phyloP scores from a whole-genome alignment of 1,139 yeast species.

The Sporopachydermia cereana region DNA sequence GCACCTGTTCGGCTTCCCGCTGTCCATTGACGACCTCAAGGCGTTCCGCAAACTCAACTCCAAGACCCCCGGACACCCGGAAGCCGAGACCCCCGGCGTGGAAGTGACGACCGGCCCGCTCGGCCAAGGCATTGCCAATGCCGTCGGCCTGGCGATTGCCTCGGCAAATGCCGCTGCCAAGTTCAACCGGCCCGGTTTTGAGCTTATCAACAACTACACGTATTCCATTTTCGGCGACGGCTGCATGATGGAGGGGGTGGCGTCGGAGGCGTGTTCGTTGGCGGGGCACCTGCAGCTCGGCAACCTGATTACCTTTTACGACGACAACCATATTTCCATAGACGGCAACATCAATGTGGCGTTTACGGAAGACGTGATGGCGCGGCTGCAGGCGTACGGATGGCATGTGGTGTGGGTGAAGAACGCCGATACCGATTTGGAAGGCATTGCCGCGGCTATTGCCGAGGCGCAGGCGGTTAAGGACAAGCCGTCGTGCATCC shows the following conservation, averaged over 20 bases:
- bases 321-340: constrained; percentile 93
- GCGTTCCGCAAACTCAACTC: constrained; percentile 85
- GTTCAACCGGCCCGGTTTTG: constrained; percentile 79
- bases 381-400: constrained; percentile 86
- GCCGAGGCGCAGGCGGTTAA: constrained; percentile 31
- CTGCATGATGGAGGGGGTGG: constrained; percentile 97
- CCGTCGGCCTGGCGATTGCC: constrained; percentile 95
- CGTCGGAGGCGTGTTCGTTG: constrained; percentile 86
- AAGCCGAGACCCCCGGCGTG: constrained; percentile 74
- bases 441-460: constrained; percentile 63
- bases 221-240: constrained; percentile 92
- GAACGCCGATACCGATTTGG: constrained; percentile 74
- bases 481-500: constrained; percentile 85
- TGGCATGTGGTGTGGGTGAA: constrained; percentile 79
- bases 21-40: constrained; percentile 78
- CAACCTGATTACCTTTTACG: constrained; percentile 93
- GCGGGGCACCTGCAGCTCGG: constrained; percentile 96
- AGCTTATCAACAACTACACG: constrained; percentile 56
- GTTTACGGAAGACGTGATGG: constrained; percentile 86
- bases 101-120: constrained; percentile 99
- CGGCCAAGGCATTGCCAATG: constrained; percentile 97
- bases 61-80: constrained; percentile 97
- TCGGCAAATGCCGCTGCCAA: constrained; percentile 87
- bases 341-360: constrained; percentile 90
- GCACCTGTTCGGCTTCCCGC: constrained; percentile 77